Evolutionary conservation across 495 filamentous ascomycete genomes (phyloP).

Genomic region (Talaromyces thailandensis): DNA sequence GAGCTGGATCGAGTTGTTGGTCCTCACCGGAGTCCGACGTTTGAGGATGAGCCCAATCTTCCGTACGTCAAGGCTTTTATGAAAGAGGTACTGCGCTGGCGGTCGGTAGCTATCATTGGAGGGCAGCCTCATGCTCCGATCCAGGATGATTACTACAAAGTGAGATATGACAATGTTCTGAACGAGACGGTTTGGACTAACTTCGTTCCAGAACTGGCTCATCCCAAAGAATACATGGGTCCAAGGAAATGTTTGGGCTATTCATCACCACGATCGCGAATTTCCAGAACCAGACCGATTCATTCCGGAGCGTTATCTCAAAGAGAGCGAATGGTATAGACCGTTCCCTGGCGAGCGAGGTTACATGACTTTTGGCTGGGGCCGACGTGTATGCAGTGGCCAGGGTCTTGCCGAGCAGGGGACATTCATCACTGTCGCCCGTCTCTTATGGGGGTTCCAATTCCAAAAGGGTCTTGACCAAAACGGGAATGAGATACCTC

Average conservation of each 20-base stretch:
- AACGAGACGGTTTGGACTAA: not conserved
- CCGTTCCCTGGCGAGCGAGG: constrained; percentile 51
- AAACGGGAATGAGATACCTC: constrained; percentile 38
- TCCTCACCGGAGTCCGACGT: constrained; percentile 12
- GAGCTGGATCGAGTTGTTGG: constrained; percentile 26
- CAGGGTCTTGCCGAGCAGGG: constrained; percentile 35
- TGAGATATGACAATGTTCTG: not conserved
- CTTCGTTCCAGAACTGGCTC: constrained; percentile 12
- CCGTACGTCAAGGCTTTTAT: constrained; percentile 27
- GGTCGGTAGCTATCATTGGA: constrained; percentile 19
- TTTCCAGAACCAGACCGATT: constrained; percentile 33
- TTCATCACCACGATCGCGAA: constrained; percentile 32
- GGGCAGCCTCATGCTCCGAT: constrained; percentile 44
- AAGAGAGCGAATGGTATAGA: constrained; percentile 24
- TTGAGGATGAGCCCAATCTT: constrained; percentile 18
- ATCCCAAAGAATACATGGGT: constrained; percentile 16
- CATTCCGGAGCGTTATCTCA: constrained; percentile 16
- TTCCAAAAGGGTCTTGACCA: constrained; percentile 17
- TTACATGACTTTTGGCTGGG: constrained; percentile 56
- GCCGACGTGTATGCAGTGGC: constrained; percentile 21
- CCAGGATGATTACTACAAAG: constrained; percentile 40
- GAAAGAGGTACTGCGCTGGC: constrained; percentile 30
- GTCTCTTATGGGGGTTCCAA: constrained; percentile 6
- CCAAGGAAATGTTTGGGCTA: constrained; percentile 23
- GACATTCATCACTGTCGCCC: constrained; percentile 9